Evolutionary conservation across 257 asterid species (phyloP), one percentile per base, ranked within the genome.

Genomic region (Gentiana straminea): DNA sequence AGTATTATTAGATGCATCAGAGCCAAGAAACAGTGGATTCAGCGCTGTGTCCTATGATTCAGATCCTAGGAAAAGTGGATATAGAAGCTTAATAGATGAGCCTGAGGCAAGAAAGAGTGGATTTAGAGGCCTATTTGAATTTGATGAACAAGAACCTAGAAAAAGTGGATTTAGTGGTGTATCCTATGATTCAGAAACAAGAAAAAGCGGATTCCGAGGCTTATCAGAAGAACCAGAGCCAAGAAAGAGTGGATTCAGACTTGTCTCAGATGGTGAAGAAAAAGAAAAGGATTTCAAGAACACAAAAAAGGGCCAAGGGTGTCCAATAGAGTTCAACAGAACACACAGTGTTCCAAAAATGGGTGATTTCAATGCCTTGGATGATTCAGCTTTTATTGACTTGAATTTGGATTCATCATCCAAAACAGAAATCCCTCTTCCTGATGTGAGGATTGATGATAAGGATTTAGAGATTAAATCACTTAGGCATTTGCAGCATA

Each of bases 321-420:
- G 46, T 10, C 59, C 53, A 1, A 13, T 52, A 58, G 79, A 76
- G 53, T 60, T 79, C 11, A 79, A 77, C 9, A 65, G 83, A n/a
- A 61, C 60, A 3, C 55, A 65, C 15, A 74, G 75, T 59, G 75
- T 75, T n/a, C 84, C 77, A 52, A 74, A 79, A 37, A 62, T 77
- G 50, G 65, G 83, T 55, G 95, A 86, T 55, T 83, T 81, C 50
- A 73, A 58, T 44, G 81, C 75, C 4, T 82, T 89, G 92, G 95
- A 89, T 60, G 95, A 82, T 52, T 84, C 95, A 0, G 94, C 88
- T 59, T 89, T 83, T 68, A 86, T 89, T 35, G 95, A 89, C 49
- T 62, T 89, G 47, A 85, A 85, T 70, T 82, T 89, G 35, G 95
- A 90, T 64, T 71, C 70, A 37, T 73, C 73, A 55, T 54, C 71